These are phyloP conservation scores for Candida qinlingensis DNA, from an alignment of 805 yeast genomes.

Conservation along the genomic window DNA sequence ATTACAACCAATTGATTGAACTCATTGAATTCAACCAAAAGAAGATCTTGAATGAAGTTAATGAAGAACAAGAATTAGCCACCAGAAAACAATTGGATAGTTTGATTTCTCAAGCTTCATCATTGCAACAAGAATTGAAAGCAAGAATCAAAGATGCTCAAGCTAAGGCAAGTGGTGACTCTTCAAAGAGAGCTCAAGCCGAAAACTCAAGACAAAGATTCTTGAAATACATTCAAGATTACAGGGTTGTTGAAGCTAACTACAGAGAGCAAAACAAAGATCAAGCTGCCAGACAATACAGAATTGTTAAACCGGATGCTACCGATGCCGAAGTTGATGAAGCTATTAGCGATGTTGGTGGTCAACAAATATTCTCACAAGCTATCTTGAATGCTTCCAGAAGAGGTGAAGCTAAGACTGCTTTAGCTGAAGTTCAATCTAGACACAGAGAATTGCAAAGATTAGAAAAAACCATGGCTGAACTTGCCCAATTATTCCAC, in stretches of 20 bases:
- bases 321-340: constrained; percentile 78
- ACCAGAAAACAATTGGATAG: constrained; percentile 73
- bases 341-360: constrained; percentile 78
- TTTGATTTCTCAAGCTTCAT: constrained; percentile 70
- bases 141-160: constrained; percentile 72
- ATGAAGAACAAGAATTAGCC: constrained; percentile 62
- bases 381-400: constrained; percentile 83
- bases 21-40: constrained; percentile 67
- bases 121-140: constrained; percentile 72
- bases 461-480: constrained; percentile 93
- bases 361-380: constrained; percentile 91
- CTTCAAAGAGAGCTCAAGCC: constrained; percentile 84
- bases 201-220: constrained; percentile 83
- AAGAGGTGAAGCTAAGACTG: constrained; percentile 93
- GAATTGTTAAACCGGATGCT: constrained; percentile 82
- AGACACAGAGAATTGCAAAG: constrained; percentile 93
- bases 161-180: constrained; percentile 61
- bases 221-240: constrained; percentile 79
- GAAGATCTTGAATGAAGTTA: constrained; percentile 66
- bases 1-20: constrained; percentile 64
- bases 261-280: constrained; percentile 79
- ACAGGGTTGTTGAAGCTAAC: constrained; percentile 79
- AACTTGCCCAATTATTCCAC: constrained; percentile 87
- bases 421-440: constrained; percentile 89
- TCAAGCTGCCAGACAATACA: constrained; percentile 90